A percentile compares a stretch with the other conserved stretches of the same genome.
Conservation (phyloP, 257 asterid genomes). For the Leptodermis oblonga region DNA sequence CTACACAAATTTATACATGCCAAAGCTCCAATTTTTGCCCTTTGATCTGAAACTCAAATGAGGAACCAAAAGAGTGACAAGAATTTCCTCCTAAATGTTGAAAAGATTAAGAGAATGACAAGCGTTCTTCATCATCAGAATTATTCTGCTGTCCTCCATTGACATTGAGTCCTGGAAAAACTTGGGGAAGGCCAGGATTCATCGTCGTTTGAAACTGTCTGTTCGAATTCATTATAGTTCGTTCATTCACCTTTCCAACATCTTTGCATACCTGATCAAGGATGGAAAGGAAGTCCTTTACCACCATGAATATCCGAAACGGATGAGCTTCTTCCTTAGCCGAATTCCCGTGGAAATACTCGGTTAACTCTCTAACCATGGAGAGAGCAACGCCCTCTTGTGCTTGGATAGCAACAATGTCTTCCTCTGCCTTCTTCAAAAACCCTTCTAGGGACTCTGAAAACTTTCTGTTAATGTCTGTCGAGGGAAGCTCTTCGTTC, state of each 20-base stretch:
- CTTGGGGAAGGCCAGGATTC: constrained; percentile 32
- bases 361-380: constrained; percentile 67
- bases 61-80: neutral
- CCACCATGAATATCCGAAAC: constrained; percentile 56
- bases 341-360: constrained; percentile 71
- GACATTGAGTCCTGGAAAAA: constrained; percentile 41
- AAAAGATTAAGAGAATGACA: constrained; percentile 30
- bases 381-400: constrained; percentile 62
- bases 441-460: constrained; percentile 44
- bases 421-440: constrained; percentile 48
- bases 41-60: neutral
- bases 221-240: constrained; percentile 51
- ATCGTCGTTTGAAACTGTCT: constrained; percentile 27
- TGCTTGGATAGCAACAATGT: constrained; percentile 46
- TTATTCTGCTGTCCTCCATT: constrained; percentile 32
- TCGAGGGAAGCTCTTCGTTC: constrained; percentile 29
- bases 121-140: constrained; percentile 52
- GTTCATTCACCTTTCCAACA: constrained; percentile 53
- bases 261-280: constrained; percentile 81
- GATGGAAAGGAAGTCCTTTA: constrained; percentile 55
- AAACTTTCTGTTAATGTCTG: constrained; percentile 33
- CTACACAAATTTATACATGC: constrained; percentile 14
- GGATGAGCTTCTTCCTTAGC: constrained; percentile 73
- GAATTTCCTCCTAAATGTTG: neutral
- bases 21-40: neutral